These are phyloP conservation scores for Hypoxylon crocopeplum DNA, from an alignment of 495 filamentous ascomycete genomes.

Conservation along the genomic window DNA sequence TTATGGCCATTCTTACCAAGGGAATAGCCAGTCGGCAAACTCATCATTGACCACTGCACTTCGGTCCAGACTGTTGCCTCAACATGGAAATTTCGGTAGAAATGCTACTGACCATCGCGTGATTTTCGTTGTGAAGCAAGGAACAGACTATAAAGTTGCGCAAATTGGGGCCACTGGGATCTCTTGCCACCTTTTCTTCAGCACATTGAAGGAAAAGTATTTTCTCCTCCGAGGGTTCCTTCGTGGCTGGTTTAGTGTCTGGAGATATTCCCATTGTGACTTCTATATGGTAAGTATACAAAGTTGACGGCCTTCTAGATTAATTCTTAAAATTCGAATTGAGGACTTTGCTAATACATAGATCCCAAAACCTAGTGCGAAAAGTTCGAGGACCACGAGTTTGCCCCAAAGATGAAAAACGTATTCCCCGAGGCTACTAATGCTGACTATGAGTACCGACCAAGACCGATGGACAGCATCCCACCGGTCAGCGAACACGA, in stretches of 20 bases:
- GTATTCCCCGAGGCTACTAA: not conserved
- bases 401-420: not conserved
- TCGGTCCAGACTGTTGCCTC: not conserved
- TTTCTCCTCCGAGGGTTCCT: not conserved
- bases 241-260: conserved; percentile 1
- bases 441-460: not conserved
- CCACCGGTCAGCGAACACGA: not conserved
- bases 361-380: not conserved
- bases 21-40: not conserved
- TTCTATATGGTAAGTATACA: conserved; percentile 9
- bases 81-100: too few species aligned
- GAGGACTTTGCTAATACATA: not conserved
- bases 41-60: not conserved
- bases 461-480: not conserved
- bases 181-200: not conserved
- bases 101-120: not conserved
- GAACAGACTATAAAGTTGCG: not conserved
- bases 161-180: not conserved
- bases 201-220: not conserved
- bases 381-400: conserved; percentile 2
- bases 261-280: conserved; percentile 14
- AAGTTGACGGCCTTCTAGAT: not conserved
- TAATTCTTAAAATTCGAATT: too few species aligned
- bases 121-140: not conserved
- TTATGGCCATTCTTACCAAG: not conserved